Evolutionary conservation across 2,329 filamentous ascomycete species (phyloP).

Genomic region (Talaromyces sp.): DNA sequence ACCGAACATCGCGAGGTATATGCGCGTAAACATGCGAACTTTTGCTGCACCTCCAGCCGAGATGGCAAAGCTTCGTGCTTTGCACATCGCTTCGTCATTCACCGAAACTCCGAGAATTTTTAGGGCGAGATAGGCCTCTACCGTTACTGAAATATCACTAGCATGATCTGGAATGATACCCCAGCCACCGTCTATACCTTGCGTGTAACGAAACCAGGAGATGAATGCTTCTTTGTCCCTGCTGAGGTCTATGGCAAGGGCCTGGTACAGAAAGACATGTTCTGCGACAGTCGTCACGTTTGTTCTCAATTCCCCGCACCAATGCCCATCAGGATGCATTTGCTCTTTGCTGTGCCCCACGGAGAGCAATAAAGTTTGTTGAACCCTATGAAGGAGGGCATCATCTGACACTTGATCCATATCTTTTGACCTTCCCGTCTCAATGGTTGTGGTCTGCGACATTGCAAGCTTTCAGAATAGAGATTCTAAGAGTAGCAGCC

Average conservation of each 20-base stretch:
- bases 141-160: background rate
- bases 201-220: background rate
- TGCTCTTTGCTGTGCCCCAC: background rate
- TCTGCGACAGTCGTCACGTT: conserved; percentile 28
- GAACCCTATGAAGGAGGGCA: background rate
- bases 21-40: conserved; percentile 32
- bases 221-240: background rate
- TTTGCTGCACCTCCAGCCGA: conserved; percentile 29
- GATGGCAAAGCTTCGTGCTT: background rate
- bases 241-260: conserved; percentile 22
- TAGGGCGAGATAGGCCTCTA: background rate
- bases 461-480: background rate
- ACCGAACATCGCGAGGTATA: conserved; percentile 32
- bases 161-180: background rate
- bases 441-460: background rate
- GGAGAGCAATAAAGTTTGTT: background rate
- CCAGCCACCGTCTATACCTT: background rate
- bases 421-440: background rate
- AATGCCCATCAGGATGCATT: conserved; percentile 24
- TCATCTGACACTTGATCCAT: background rate
- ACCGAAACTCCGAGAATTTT: background rate
- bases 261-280: conserved; percentile 27
- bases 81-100: background rate
- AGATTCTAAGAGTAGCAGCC: background rate
- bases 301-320: conserved; percentile 26